Percentiles rank a stretch among this genome's conserved stretches.
phyloP scores from a whole-genome alignment of 2,329 filamentous ascomycete genomes.

The Aspergillus ochraceus region DNA sequence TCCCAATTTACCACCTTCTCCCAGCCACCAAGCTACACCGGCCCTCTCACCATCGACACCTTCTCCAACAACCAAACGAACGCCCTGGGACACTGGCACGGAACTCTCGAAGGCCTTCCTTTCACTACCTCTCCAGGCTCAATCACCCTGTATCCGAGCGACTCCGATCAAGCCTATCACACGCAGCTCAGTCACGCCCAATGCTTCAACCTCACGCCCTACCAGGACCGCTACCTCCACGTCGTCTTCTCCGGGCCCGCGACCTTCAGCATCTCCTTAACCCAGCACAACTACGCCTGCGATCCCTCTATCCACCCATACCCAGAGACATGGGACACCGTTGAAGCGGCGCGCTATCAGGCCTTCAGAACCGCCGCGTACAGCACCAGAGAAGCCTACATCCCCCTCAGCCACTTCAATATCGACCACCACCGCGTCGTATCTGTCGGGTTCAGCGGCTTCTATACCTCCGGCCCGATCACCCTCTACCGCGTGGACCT shows the following conservation, averaged over 20 bases:
- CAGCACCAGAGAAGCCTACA: slow-evolving; percentile 59
- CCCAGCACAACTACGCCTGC: slow-evolving; percentile 66
- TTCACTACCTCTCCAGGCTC: slow-evolving; percentile 53
- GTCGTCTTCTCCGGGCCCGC: slow-evolving; percentile 63
- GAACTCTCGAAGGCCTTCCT: slow-evolving; percentile 60
- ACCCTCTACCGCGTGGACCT: slow-evolving; percentile 18
- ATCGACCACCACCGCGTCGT: slow-evolving; percentile 58
- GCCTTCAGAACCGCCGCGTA: slow-evolving; percentile 10
- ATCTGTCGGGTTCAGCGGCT: slow-evolving; percentile 64
- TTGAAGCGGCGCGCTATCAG: slow-evolving; percentile 63
- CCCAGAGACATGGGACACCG: slow-evolving; percentile 67
- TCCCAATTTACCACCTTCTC: neutral
- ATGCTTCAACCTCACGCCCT: slow-evolving; percentile 58
- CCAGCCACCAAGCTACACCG: neutral
- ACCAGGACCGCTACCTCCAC: slow-evolving; percentile 62
- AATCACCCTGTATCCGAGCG: slow-evolving; percentile 58
- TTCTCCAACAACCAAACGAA: slow-evolving; percentile 58
- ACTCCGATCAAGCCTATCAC: slow-evolving; percentile 63
- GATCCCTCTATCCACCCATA: slow-evolving; percentile 57
- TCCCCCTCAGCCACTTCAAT: slow-evolving; percentile 66
- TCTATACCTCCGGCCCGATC: slow-evolving; percentile 49
- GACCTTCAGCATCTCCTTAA: slow-evolving; percentile 64
- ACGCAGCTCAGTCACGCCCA: slow-evolving; percentile 54
- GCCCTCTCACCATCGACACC: slow-evolving; percentile 56
- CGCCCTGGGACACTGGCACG: slow-evolving; percentile 65